These are phyloP conservation scores for Candida alai DNA, from an alignment of 805 yeast species.

Conservation along the genomic window DNA sequence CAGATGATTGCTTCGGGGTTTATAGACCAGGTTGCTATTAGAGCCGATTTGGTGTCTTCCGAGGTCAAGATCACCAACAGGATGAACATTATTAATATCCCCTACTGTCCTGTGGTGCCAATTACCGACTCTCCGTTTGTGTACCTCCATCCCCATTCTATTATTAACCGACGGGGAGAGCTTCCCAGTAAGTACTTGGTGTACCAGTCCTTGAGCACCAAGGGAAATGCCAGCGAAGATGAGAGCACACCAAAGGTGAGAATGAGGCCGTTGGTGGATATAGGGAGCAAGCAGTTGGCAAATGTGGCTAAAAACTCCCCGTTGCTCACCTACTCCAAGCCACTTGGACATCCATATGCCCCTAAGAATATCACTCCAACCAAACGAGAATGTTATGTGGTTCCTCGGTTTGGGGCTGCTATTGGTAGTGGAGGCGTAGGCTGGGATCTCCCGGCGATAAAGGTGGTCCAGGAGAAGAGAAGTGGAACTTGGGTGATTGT, in stretches of 20 bases:
- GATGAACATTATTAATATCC: slow-evolving; percentile 54
- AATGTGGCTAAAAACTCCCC: slow-evolving; percentile 73
- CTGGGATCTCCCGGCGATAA: slow-evolving; percentile 81
- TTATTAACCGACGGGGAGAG: slow-evolving; percentile 56
- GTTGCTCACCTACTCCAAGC: slow-evolving; percentile 81
- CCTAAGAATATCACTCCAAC: slow-evolving; percentile 64
- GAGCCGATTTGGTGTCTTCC: slow-evolving; percentile 70
- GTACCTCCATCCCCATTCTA: slow-evolving; percentile 77
- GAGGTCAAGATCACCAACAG: slow-evolving; percentile 60
- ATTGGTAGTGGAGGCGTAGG: slow-evolving; percentile 82
- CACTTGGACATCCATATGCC: slow-evolving; percentile 85
- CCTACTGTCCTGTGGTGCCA: slow-evolving; percentile 60
- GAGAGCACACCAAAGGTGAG: slow-evolving; percentile 47
- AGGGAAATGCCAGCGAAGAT: slow-evolving; percentile 45
- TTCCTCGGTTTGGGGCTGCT: slow-evolving; percentile 84
- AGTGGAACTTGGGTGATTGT: slow-evolving; percentile 61
- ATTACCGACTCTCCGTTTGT: slow-evolving; percentile 47
- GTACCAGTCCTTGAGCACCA: slow-evolving; percentile 59
- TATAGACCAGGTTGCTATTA: slow-evolving; percentile 81
- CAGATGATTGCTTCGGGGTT: slow-evolving; percentile 94
- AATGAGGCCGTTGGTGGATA: slow-evolving; percentile 73
- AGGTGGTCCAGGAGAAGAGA: slow-evolving; percentile 66
- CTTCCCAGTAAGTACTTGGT: slow-evolving; percentile 78
- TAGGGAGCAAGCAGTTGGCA: slow-evolving; percentile 69
- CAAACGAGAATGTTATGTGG: slow-evolving; percentile 82